Evolutionary conservation across 2,329 filamentous ascomycete genomes (phyloP), one percentile per base, ranked within the genome.

Genomic region (Trichoderma breve): DNA sequence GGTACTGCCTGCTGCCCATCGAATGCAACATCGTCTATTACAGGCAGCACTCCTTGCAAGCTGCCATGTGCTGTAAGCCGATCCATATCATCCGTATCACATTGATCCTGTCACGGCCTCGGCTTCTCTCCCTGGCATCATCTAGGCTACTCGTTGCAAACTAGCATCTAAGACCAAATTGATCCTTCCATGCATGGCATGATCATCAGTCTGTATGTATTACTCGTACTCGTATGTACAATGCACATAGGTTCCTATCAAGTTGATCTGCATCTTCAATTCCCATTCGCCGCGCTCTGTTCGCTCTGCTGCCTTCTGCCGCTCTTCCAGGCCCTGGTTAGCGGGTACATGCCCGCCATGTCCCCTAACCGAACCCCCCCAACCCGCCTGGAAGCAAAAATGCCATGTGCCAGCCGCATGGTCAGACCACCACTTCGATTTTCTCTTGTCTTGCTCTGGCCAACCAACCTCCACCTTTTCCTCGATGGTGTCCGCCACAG

Each of bases 361-460:
- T 70, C 67, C 67, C 67, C 60, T 63, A 63, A 70, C 47, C 67
- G 67, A 70, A 70, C 67, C 43, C 39, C 53, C 30, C 55, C 28
- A 32, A 7, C 12, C 30, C 53, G 26, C 57, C 53, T 30, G 26
- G 12, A 32, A 24, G 39, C 26, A 47, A 18, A 34, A 55, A 62
- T 53, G 70, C 70, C 70, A 72, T 72, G 70, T 67, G 70, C 70
- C 58, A 57, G 70, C n/a, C 24, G 70, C 70, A 72, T 71, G 62
- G 70, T 34, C 62, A 26, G 70, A 36, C 70, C 21, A 66, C 70
- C 61, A 55, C 43, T 6, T 60, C n/a, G 21, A 60, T 28, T 53
- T 43, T 43, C 53, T 34, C 14, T 39, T 18, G 39, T 39, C n/a
- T 24, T 18, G 60, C 55, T 58, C 55, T 21, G 30, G 26, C 34